Percentiles rank a stretch among this genome's conserved stretches.
phyloP scores from a whole-genome alignment of 129 eudicot genomes.

The Centrapalus pauciflorus region DNA sequence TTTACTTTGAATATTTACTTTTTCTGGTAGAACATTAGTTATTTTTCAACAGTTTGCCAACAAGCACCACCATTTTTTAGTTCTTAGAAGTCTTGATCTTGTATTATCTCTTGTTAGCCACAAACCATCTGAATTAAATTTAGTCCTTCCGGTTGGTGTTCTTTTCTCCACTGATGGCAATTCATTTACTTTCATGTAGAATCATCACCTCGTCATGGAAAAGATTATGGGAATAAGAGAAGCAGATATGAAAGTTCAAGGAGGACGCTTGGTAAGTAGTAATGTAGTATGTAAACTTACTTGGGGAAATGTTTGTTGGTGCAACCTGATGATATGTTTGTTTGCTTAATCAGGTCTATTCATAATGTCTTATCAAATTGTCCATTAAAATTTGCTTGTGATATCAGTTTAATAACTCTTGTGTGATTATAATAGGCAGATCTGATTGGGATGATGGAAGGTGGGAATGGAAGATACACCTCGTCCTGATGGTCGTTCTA shows the following conservation, averaged over 20 bases:
- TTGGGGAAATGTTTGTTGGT: background rate
- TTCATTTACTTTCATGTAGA: too few relatives aligned
- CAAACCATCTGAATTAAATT: too few relatives aligned
- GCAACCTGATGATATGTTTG: background rate
- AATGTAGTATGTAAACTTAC: conserved; percentile 8
- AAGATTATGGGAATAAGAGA: conserved; percentile 57
- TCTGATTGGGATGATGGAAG: conserved; percentile 77
- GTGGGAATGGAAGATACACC: conserved; percentile 83
- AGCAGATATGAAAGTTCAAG: conserved; percentile 67
- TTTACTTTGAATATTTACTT: too few relatives aligned
- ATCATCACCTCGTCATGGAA: conserved; percentile 41
- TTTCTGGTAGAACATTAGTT: background rate
- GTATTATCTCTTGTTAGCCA: too few relatives aligned
- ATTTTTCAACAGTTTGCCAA: too few relatives aligned
- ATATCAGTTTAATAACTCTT: background rate
- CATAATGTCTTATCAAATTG: background rate
- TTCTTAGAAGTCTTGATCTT: too few relatives aligned
- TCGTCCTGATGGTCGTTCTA: conserved; percentile 39
- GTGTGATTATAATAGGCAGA: conserved; percentile 37
- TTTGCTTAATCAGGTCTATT: background rate
- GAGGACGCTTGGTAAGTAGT: conserved; percentile 86
- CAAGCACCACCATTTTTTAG: too few relatives aligned
- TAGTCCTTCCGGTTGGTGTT: too few relatives aligned
- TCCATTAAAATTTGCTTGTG: background rate
- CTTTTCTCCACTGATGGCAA: too few relatives aligned